Base-by-base conservation (phyloP, 2,329 filamentous ascomycete species). In the Pyricularia pennisetigena region DNA sequence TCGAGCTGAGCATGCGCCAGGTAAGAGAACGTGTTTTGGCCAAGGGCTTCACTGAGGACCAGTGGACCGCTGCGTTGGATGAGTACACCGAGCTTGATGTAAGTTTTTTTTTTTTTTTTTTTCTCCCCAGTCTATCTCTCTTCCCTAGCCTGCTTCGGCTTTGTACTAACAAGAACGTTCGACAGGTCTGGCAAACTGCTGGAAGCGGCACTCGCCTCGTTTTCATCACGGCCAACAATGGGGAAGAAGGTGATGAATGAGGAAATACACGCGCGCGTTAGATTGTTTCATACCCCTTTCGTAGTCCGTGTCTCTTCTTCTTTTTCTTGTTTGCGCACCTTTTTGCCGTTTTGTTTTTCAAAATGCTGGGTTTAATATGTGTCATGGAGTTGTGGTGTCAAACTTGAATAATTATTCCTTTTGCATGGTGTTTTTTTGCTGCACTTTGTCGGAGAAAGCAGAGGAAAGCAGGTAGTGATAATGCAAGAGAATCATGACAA, bases 11-110 rank as follows among this genome's bases (percentile, higher is more conserved):
- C 78, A 86, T 99, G 82, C 87, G 91, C 72, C 91, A 93, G 79
- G 92, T 99, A 70, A 88, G 94, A 77, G 94, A 97, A 79, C 83
- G 95, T 72, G 93, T 99, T 32, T 85, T 98, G 74, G 95, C 94
- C 67, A 97, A 97, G 85, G 95, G 95, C 2, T 99, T 97, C 79
- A 99, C 94, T 0, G 90, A 93, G 72, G 93, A 98, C 78, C 94
- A 99, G 79, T 93, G 97, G 81, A 85, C 91, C 75, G 86, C 86
- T 72, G 90, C 94, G 24, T 84, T 99, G 76, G 90, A 97, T 71
- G 94, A 97, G 82, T 98, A 99, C 79, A 89, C 92, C 2, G 83
- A 86, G 72, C 81, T 97, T 70, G 91, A 97, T 82, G 95, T 98
- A 83, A 92, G 94, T 90, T 72, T 75, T 59, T 23, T 23, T 59